A percentile compares a stretch with the other conserved stretches of the same genome.
Conservation (phyloP, 1,284 basidiomycete genomes). For the Ceratobasidium sp. region DNA sequence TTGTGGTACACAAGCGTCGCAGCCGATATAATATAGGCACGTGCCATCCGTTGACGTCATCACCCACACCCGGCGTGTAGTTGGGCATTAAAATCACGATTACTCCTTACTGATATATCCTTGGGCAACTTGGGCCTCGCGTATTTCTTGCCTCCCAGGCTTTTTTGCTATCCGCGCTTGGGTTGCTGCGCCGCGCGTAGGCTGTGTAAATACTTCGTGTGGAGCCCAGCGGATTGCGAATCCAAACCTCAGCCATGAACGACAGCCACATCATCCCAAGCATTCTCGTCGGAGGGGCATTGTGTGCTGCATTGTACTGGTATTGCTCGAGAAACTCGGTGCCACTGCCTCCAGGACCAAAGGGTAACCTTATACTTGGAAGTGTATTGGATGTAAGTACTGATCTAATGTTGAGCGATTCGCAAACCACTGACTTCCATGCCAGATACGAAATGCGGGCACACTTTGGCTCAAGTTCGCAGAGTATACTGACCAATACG, state of each 20-base stretch:
- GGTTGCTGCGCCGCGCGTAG: too few relatives aligned
- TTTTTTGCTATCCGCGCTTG: too few relatives aligned
- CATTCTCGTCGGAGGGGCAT: not conserved
- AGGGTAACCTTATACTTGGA: conserved; percentile 15
- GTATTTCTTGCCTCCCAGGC: too few relatives aligned
- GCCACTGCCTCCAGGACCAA: conserved; percentile 34
- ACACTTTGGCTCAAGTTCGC: conserved; percentile 24
- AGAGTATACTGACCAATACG: conserved; percentile 15
- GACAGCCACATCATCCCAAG: not conserved
- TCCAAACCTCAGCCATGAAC: not conserved
- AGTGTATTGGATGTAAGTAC: conserved; percentile 18
- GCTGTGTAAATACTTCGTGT: too few relatives aligned
- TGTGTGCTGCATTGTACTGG: not conserved
- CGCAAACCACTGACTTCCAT: not conserved
- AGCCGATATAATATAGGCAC: too few relatives aligned
- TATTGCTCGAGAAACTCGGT: conserved; percentile 1
- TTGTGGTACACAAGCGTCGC: not conserved
- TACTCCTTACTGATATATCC: too few relatives aligned
- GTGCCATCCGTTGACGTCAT: too few relatives aligned
- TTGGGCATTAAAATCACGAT: too few relatives aligned
- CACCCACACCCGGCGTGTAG: too few relatives aligned
- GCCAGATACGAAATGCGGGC: not conserved
- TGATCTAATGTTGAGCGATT: not conserved
- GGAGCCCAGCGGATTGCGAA: too few relatives aligned
- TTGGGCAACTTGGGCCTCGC: too few relatives aligned